phyloP scores from a whole-genome alignment of 2,329 filamentous ascomycete species.

The Dothideomycetes sp. region DNA sequence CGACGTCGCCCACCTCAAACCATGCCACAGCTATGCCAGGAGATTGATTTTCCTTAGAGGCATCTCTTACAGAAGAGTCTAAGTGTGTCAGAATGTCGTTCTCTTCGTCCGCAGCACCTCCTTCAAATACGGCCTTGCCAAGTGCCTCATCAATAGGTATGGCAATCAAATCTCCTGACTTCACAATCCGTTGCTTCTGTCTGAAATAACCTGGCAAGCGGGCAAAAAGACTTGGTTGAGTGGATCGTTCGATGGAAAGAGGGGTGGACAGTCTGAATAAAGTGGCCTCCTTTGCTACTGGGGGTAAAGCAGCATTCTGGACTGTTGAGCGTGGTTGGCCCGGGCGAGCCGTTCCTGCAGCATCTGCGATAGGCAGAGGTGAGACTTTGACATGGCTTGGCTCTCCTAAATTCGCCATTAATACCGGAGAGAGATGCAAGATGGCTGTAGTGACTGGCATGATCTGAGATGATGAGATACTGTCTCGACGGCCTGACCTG shows the following conservation, averaged over 20 bases:
- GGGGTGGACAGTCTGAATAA: conserved; percentile 84
- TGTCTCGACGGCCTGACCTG: conserved; percentile 42
- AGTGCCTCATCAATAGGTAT: conserved; percentile 81
- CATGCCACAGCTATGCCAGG: conserved; percentile 55
- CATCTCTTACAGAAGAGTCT: conserved; percentile 11
- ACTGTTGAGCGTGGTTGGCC: conserved; percentile 14
- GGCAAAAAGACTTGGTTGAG: conserved; percentile 78
- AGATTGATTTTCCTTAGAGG: conserved; percentile 32
- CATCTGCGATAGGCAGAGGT: conserved; percentile 42
- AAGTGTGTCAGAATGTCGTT: conserved; percentile 11
- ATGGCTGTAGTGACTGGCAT: conserved; percentile 47
- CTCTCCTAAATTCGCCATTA: conserved; percentile 76
- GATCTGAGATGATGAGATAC: conserved; percentile 42
- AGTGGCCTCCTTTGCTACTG: conserved; percentile 67
- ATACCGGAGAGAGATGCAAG: conserved; percentile 72
- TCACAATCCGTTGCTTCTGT: conserved; percentile 69
- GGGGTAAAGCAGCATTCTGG: conserved; percentile 41
- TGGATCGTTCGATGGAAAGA: conserved; percentile 70
- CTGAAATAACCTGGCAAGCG: conserved; percentile 86
- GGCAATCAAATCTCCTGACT: conserved; percentile 78
- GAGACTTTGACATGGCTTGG: conserved; percentile 72
- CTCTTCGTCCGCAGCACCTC: conserved; percentile 63
- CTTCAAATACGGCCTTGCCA: conserved; percentile 71
- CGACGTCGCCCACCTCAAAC: conserved; percentile 80
- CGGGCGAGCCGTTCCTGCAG: conserved; percentile 36